These are phyloP conservation scores for Dictyostelium gargantuum DNA, from an alignment of 208 protist species.

Conservation along the genomic window DNA sequence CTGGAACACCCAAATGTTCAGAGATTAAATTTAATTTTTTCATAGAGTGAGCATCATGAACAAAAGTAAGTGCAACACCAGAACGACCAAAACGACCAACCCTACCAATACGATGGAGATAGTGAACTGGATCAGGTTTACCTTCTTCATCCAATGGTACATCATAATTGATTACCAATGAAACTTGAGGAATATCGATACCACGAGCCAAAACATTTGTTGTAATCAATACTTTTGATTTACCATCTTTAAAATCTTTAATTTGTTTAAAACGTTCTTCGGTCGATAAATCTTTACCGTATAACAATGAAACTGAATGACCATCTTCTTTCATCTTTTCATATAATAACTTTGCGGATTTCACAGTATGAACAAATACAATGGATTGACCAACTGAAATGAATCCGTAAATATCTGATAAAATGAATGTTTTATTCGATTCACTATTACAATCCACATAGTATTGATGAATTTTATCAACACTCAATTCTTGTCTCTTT, in stretches of 20 bases:
- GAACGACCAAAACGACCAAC: constrained; percentile 80
- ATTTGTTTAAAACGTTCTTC: constrained; percentile 73
- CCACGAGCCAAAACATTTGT: constrained; percentile 84
- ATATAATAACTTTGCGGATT: neutral
- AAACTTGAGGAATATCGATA: constrained; percentile 85
- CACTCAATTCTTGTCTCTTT: constrained; percentile 54
- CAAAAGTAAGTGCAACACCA: constrained; percentile 81
- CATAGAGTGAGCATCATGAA: neutral
- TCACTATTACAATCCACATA: constrained; percentile 66
- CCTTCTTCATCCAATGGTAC: constrained; percentile 61
- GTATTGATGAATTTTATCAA: constrained; percentile 77
- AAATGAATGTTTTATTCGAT: constrained; percentile 65
- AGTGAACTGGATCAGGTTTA: constrained; percentile 73
- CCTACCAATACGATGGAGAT: constrained; percentile 84
- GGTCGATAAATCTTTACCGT: constrained; percentile 57
- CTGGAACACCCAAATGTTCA: neutral
- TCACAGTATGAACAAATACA: constrained; percentile 78
- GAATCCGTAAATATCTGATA: constrained; percentile 77
- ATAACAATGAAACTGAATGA: constrained; percentile 72
- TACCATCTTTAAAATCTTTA: constrained; percentile 69
- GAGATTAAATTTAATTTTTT: neutral
- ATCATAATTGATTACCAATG: constrained; percentile 79
- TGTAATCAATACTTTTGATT: constrained; percentile 80
- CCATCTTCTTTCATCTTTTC: constrained; percentile 65
- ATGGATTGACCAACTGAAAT: constrained; percentile 81